Base-by-base conservation (phyloP, 306 rosid species). In the Vicia faba region DNA sequence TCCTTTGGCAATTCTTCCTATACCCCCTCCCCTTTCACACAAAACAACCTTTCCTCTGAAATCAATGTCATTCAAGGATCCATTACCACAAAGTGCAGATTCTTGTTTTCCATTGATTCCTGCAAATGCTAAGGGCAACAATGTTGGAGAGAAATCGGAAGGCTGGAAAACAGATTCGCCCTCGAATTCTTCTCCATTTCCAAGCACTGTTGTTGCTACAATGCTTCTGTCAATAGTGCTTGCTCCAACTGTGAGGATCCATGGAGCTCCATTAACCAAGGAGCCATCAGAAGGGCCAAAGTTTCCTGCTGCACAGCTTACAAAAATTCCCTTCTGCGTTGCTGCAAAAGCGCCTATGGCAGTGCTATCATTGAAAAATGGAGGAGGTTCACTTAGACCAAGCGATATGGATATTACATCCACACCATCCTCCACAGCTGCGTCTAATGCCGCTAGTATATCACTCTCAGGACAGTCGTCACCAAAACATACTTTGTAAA, bases 311-410 rank as follows among this genome's bases (percentile, higher is more conserved):
- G 95, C 11, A 60, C 83, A 79, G 50, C 95, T 89, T 10, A 89
- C 96, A 53, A 89, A 81, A 23, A 92, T 80, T 12, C 96, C 92
- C 73, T 81, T 89, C 61, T 79, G 85, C 26, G 73, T 80, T 2
- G 95, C 98, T 29, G 81, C 78, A 43, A 89, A 87, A 28, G 96
- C 59, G 0, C 92, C 92, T 36, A 92, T 41, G 11, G 96, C 91
- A 11, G 78, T 31, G 9, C n/a, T 41, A 60, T 92, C 95, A 0
- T 7, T 51, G 72, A 75, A 85, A 56, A 87, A 87, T 6, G 95
- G 84, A 46, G n/a, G 28, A 0, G 78, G 66, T 25, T 62, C 70
- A 0, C 12, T 59, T 0, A 75, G 71, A 3, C 83, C 95, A 0
- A 92, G 73, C 5, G 96, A 92, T 41, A 92, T 68, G 0, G 95